Conservation (phyloP, 768 basidiomycete species). For the Mycena vulgaris region DNA sequence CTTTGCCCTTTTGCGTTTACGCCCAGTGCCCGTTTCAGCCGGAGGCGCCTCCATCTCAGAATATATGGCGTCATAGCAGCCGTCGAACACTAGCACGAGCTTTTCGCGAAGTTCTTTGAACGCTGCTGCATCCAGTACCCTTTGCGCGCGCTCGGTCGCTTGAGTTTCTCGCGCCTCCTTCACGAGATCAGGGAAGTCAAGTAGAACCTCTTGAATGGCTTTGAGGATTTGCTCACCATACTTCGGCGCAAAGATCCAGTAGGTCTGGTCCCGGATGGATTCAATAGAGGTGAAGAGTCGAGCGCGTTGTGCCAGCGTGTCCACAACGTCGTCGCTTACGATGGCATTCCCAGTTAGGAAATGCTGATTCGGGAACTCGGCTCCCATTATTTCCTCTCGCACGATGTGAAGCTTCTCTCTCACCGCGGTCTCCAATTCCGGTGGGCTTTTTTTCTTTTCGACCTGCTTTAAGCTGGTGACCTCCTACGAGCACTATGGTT, state of each 20-base stretch:
- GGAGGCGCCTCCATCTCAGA: background rate
- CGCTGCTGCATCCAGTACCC: background rate
- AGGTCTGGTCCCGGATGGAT: background rate
- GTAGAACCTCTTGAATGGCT: background rate
- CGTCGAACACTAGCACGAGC: conserved; percentile 13
- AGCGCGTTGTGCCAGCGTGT: conserved; percentile 9
- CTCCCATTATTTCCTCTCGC: too few species aligned
- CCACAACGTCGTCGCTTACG: conserved; percentile 21
- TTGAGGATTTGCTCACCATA: background rate
- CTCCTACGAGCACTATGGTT: too few species aligned
- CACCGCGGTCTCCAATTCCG: too few species aligned
- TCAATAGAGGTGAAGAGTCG: conserved; percentile 6
- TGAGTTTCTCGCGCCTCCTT: conserved; percentile 3
- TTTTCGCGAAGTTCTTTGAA: conserved; percentile 2
- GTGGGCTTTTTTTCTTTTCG: too few species aligned
- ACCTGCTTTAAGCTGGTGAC: too few species aligned
- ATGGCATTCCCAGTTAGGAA: too few species aligned
- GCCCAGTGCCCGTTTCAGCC: background rate
- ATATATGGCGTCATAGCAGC: conserved; percentile 18
- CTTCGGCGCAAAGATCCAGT: background rate
- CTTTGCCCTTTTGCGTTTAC: background rate
- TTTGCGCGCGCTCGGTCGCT: background rate
- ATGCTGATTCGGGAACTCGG: too few species aligned
- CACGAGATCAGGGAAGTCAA: conserved; percentile 15
- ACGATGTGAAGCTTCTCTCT: too few species aligned